A percentile compares a stretch with the other conserved stretches of the same genome.
Conservation (phyloP, 768 basidiomycete genomes). For the Termitomyces sp. region DNA sequence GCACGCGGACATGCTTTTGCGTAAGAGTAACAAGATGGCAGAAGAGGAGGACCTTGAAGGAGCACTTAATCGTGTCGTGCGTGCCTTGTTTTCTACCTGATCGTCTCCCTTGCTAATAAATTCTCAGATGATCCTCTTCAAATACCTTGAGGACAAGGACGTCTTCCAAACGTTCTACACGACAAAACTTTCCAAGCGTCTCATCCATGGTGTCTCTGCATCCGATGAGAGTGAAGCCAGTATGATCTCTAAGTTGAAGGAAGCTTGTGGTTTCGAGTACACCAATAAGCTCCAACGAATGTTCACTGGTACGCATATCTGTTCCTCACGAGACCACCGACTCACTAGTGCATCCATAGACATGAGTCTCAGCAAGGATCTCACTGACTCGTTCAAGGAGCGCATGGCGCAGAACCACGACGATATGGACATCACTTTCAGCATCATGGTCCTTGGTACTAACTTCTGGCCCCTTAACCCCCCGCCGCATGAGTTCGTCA, state of each 20-base stretch:
- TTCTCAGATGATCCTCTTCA: constrained; percentile 93
- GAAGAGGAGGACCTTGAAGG: constrained; percentile 94
- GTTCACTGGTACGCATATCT: constrained; percentile 79
- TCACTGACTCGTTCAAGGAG: constrained; percentile 96
- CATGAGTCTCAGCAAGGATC: constrained; percentile 94
- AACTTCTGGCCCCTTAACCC: constrained; percentile 96
- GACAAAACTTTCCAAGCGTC: constrained; percentile 91
- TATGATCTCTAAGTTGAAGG: constrained; percentile 99
- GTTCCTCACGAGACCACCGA: background rate
- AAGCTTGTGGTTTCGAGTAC: constrained; percentile 98
- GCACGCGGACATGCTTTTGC: constrained; percentile 86
- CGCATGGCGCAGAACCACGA: constrained; percentile 87
- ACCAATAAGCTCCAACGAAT: constrained; percentile 97
- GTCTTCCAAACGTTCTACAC: constrained; percentile 99
- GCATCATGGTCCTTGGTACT: constrained; percentile 92
- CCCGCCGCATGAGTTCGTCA: constrained; percentile 82
- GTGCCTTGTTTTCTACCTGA: constrained; percentile 23
- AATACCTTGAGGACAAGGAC: constrained; percentile 99
- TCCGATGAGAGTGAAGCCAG: constrained; percentile 97
- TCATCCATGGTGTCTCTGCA: constrained; percentile 89
- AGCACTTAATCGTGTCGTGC: constrained; percentile 87
- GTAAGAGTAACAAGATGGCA: constrained; percentile 96
- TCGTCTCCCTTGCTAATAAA: constrained; percentile 19
- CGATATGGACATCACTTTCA: constrained; percentile 90
- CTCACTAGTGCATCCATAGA: constrained; percentile 43